These are phyloP conservation scores for Pichia occidentalis DNA, from an alignment of 805 yeast genomes.

Conservation along the genomic window DNA sequence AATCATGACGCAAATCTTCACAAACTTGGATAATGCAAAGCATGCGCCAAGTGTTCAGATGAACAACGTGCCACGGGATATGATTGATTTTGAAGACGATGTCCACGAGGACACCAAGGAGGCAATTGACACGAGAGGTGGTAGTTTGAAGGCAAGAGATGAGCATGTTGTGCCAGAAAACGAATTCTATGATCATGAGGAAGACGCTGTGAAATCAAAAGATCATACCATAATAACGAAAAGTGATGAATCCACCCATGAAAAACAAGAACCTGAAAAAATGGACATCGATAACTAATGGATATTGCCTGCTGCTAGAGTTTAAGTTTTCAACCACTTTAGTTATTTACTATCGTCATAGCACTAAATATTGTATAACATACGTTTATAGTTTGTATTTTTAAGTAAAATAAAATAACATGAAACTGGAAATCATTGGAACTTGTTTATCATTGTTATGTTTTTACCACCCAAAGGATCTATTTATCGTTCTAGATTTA, in stretches of 20 bases:
- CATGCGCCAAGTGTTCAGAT: constrained; percentile 97
- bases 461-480: too few relatives aligned
- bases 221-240: constrained; percentile 20
- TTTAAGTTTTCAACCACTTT: background rate
- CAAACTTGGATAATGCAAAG: constrained; percentile 81
- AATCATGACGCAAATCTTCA: constrained; percentile 66
- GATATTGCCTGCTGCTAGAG: too few relatives aligned
- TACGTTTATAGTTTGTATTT: too few relatives aligned
- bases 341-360: too few relatives aligned
- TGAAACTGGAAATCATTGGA: too few relatives aligned
- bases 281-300: constrained; percentile 5
- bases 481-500: too few relatives aligned
- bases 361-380: too few relatives aligned
- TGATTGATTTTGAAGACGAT: constrained; percentile 80
- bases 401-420: too few relatives aligned
- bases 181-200: constrained; percentile 71
- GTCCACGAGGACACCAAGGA: constrained; percentile 69
- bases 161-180: constrained; percentile 60
- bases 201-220: constrained; percentile 31
- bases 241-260: constrained; percentile 2
- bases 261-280: background rate
- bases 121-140: constrained; percentile 86
- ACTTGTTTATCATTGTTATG: too few relatives aligned
- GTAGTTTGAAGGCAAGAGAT: constrained; percentile 81
- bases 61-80: constrained; percentile 81